These are phyloP conservation scores for Herpetomonas samuelpessoai DNA, from an alignment of 208 protist species.

Conservation along the genomic window DNA sequence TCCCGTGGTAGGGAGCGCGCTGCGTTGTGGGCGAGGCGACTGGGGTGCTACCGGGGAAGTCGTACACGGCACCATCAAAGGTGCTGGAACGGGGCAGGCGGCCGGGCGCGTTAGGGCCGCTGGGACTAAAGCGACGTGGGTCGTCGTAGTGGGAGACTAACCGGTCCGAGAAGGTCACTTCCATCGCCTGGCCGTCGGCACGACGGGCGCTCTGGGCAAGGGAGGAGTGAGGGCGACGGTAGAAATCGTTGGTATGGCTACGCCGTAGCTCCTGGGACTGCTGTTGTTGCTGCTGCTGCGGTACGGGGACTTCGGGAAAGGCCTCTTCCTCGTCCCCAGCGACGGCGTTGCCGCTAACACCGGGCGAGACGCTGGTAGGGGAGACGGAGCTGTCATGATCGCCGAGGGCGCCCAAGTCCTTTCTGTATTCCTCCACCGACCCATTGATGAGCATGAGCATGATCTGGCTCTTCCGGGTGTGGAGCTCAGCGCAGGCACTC, in stretches of 20 bases:
- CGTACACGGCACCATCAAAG: slow-evolving; percentile 13
- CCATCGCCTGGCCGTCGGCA: background rate
- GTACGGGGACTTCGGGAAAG: background rate
- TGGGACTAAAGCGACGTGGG: background rate
- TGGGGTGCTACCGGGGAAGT: slow-evolving; percentile 3
- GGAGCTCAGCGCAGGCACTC: slow-evolving; percentile 47
- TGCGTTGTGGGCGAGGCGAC: slow-evolving; percentile 15
- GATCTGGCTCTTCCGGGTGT: slow-evolving; percentile 78
- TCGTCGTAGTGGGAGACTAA: background rate
- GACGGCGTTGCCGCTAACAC: background rate
- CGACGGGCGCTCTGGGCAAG: too few species aligned
- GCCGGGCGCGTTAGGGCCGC: background rate
- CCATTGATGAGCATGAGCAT: slow-evolving; percentile 74
- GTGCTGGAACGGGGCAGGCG: slow-evolving; percentile 14
- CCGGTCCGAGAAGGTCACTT: background rate
- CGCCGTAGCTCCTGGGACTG: background rate
- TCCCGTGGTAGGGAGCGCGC: slow-evolving; percentile 12
- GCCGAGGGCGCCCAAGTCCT: slow-evolving; percentile 2
- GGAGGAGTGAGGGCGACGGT: too few species aligned
- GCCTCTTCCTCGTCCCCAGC: too few species aligned
- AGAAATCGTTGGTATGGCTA: too few species aligned
- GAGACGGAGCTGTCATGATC: slow-evolving; percentile 3
- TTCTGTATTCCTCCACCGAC: slow-evolving; percentile 38
- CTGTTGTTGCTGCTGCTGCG: background rate
- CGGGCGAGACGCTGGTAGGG: background rate